phyloP scores from a whole-genome alignment of 169 alveolate genomes.

The Plasmodium gaboni region DNA sequence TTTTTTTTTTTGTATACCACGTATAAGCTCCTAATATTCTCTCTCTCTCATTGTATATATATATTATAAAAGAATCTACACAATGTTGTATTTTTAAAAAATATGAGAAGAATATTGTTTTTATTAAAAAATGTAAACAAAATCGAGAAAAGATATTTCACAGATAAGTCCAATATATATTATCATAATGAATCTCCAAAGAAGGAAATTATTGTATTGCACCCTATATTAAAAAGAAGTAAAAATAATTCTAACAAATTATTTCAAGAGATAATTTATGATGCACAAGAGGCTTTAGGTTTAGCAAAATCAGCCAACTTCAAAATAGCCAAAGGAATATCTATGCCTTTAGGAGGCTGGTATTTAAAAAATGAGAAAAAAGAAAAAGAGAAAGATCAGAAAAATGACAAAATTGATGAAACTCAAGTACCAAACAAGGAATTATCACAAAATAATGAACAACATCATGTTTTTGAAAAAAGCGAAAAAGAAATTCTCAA shows the following conservation, averaged over 20 bases:
- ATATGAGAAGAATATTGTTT: not conserved
- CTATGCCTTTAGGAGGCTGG: slow-evolving; percentile 77
- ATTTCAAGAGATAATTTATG: slow-evolving; percentile 47
- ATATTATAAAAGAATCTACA: too few relatives aligned
- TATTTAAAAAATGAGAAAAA: not conserved
- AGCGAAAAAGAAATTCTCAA: not conserved
- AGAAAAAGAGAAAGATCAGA: not conserved
- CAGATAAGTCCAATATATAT: slow-evolving; percentile 7
- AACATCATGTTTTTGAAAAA: not conserved
- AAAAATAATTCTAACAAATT: slow-evolving; percentile 15
- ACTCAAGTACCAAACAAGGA: not conserved
- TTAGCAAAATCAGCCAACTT: slow-evolving; percentile 73
- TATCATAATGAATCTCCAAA: not conserved
- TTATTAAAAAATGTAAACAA: slow-evolving; percentile 3
- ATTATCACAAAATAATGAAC: not conserved
- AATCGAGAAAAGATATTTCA: slow-evolving; percentile 22
- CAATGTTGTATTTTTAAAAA: too few relatives aligned
- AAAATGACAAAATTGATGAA: not conserved
- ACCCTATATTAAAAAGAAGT: slow-evolving; percentile 42
- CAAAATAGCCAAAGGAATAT: slow-evolving; percentile 65
- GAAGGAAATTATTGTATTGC: slow-evolving; percentile 73
- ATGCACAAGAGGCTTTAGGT: slow-evolving; percentile 75
- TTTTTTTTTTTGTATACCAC: too few relatives aligned
- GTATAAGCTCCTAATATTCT: too few relatives aligned
- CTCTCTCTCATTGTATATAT: too few relatives aligned